Evolutionary conservation across 352 stramenopile genomes (phyloP).

Genomic region (Phytophthora vignae): DNA sequence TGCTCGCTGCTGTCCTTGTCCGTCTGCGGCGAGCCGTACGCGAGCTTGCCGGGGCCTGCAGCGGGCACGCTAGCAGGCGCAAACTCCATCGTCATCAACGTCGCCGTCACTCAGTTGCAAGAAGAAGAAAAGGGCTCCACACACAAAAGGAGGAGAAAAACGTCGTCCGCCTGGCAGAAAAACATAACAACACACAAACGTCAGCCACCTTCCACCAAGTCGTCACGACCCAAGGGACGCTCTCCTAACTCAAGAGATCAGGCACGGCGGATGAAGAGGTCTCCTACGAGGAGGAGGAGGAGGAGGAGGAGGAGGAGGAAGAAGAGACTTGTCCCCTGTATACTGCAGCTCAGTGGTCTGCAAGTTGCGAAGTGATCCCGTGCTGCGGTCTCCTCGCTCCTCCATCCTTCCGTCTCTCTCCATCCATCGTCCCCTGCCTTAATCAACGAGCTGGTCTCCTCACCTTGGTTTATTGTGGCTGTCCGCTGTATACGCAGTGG

Average conservation of each 20-base stretch:
- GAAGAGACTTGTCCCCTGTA: background rate
- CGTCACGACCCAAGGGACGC: no score
- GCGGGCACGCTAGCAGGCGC: conserved; percentile 18
- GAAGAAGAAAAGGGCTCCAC: background rate
- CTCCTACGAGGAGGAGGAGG: background rate
- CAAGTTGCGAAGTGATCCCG: background rate
- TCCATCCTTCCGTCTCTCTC: background rate
- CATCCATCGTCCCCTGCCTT: background rate
- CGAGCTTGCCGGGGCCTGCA: conserved; percentile 10
- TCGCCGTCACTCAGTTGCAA: background rate
- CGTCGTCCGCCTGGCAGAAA: background rate
- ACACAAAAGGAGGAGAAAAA: background rate
- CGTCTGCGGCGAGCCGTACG: conserved; percentile 18
- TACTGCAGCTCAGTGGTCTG: background rate
- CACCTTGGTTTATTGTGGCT: background rate
- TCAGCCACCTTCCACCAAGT: background rate
- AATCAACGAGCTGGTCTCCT: background rate
- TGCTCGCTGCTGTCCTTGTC: conserved; percentile 10
- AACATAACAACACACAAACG: background rate
- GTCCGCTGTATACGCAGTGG: no score
- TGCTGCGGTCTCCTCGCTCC: background rate
- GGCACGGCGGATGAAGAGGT: no score
- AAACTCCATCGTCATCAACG: conserved; percentile 45
- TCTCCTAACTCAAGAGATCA: background rate
- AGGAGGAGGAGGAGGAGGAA: background rate